These are phyloP conservation scores for Lepidium africanum DNA, from an alignment of 345 rosid species.

Conservation along the genomic window DNA sequence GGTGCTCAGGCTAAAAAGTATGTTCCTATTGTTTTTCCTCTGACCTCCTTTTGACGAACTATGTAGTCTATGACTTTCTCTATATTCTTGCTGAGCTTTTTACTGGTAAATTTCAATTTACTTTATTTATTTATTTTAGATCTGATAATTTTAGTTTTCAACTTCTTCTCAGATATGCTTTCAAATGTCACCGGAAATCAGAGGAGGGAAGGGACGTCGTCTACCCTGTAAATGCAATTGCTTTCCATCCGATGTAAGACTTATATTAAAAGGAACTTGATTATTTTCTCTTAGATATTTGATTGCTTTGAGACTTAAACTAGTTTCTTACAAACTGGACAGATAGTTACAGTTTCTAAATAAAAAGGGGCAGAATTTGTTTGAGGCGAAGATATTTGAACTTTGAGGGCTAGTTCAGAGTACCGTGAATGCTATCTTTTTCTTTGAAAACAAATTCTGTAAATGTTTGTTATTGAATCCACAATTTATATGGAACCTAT, in stretches of 20 bases:
- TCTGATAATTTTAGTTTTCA: neutral
- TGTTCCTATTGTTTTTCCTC: neutral
- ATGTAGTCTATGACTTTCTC: neutral
- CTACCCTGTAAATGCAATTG: slow-evolving; percentile 92
- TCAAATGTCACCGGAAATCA: slow-evolving; percentile 91
- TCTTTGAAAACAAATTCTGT: neutral
- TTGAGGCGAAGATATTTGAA: neutral
- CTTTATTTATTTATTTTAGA: neutral
- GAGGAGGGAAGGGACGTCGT: slow-evolving; percentile 94
- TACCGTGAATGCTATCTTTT: neutral
- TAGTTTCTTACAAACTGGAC: neutral
- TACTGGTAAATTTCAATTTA: neutral
- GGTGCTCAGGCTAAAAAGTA: slow-evolving; percentile 96
- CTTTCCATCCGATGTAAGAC: slow-evolving; percentile 95
- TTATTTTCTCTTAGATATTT: neutral
- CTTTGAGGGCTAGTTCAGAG: neutral
- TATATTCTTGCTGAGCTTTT: neutral
- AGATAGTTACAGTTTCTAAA: neutral
- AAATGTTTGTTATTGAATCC: neutral
- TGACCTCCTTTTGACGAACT: neutral
- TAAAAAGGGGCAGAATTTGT: neutral
- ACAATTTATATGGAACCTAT: neutral
- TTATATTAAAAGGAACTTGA: neutral
- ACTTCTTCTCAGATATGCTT: slow-evolving; percentile 63
- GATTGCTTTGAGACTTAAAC: neutral